Evolutionary conservation across 805 yeast species (phyloP).

Genomic region (Candida sakaeoensis): DNA sequence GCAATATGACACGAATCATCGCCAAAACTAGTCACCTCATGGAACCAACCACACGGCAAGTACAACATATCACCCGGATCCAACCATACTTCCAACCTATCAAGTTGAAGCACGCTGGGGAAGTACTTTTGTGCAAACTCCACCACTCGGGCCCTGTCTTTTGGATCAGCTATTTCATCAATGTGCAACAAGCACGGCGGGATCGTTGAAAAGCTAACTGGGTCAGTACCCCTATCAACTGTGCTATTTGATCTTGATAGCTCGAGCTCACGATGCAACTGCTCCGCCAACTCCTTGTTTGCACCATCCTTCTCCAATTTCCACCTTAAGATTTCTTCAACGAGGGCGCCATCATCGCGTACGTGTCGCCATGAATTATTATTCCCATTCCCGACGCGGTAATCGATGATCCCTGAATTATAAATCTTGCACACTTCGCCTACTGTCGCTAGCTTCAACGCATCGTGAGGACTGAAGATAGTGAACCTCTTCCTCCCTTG

Average conservation of each 20-base stretch:
- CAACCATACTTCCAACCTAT: constrained; percentile 44
- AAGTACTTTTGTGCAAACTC: constrained; percentile 38
- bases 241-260: too few relatives aligned
- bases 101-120: constrained; percentile 45
- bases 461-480: constrained; percentile 60
- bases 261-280: constrained; percentile 9
- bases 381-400: too few relatives aligned
- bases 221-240: too few relatives aligned
- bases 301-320: constrained; percentile 24
- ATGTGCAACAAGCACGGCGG: constrained; percentile 64
- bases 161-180: constrained; percentile 44
- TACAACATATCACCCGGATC: constrained; percentile 65
- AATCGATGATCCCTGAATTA: constrained; percentile 67
- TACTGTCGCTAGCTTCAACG: constrained; percentile 55
- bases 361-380: constrained; percentile 59
- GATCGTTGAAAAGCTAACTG: constrained; percentile 64
- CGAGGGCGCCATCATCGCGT: constrained; percentile 59
- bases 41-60: constrained; percentile 80
- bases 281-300: constrained; percentile 16
- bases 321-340: constrained; percentile 47
- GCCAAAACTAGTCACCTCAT: constrained; percentile 70
- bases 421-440: constrained; percentile 54
- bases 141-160: constrained; percentile 22
- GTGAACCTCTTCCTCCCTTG: constrained; percentile 66
- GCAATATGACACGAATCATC: constrained; percentile 51